Conservation (phyloP, 345 rosid species). For the Durio zibethinus region DNA sequence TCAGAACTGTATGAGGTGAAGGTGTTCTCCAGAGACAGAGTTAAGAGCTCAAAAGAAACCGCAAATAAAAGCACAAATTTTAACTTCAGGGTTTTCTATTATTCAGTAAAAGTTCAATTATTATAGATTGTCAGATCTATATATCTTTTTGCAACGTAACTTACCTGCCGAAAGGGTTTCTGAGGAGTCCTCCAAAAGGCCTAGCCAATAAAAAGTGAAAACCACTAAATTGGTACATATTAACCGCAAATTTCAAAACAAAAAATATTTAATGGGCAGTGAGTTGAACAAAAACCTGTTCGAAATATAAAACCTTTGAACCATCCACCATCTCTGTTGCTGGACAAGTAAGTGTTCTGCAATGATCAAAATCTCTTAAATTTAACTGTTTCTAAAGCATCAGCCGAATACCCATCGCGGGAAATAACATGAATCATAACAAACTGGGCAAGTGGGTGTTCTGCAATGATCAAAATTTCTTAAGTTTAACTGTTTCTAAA, state of each 20-base stretch:
- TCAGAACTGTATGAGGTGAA: slow-evolving; percentile 13
- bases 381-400: neutral
- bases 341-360: slow-evolving; percentile 75
- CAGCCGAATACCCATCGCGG: neutral
- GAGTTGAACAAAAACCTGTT: slow-evolving; percentile 49
- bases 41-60: neutral
- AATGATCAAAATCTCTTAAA: slow-evolving; percentile 11
- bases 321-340: slow-evolving; percentile 95
- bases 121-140: neutral
- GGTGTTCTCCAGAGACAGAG: neutral
- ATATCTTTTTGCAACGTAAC: neutral
- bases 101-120: neutral
- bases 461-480: slow-evolving; percentile 36
- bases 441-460: slow-evolving; percentile 37
- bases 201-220: slow-evolving; percentile 23
- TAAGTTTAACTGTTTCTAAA: neutral
- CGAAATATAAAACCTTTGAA: slow-evolving; percentile 69
- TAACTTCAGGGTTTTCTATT: neutral
- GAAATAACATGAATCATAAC: neutral
- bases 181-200: slow-evolving; percentile 92
- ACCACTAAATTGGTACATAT: neutral
- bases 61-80: neutral
- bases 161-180: slow-evolving; percentile 90
- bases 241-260: neutral
- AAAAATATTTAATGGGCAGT: neutral